phyloP scores from a whole-genome alignment of 768 basidiomycete species.

The Daedalea quercina region DNA sequence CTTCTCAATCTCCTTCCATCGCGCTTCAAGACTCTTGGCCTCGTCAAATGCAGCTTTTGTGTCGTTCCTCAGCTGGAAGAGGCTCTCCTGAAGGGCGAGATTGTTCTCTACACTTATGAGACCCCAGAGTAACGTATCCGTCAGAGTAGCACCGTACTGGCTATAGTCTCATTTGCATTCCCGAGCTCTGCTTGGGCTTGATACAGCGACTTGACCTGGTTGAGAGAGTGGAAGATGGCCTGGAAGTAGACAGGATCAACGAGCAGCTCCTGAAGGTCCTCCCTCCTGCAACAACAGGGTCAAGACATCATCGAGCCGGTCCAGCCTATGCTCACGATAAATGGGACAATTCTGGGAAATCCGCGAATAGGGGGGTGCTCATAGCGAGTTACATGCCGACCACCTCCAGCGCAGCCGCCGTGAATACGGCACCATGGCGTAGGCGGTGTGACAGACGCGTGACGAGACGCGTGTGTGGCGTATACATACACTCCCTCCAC shows the following conservation, averaged over 20 bases:
- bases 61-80: slow-evolving; percentile 72
- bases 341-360: slow-evolving; percentile 69
- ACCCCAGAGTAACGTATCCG: background rate
- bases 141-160: slow-evolving; percentile 48
- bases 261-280: slow-evolving; percentile 87
- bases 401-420: no score
- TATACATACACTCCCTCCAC: background rate
- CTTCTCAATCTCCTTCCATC: slow-evolving; percentile 84
- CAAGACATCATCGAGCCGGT: background rate
- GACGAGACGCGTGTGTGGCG: background rate
- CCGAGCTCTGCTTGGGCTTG: slow-evolving; percentile 73
- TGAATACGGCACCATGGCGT: background rate
- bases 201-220: slow-evolving; percentile 68
- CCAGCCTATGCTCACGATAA: slow-evolving; percentile 46
- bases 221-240: slow-evolving; percentile 76
- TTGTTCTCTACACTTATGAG: slow-evolving; percentile 51
- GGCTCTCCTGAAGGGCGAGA: slow-evolving; percentile 62
- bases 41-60: slow-evolving; percentile 87
- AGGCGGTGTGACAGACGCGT: background rate
- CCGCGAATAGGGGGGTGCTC: slow-evolving; percentile 28
- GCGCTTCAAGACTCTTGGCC: slow-evolving; percentile 70
- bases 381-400: background rate
- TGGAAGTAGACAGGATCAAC: slow-evolving; percentile 81
- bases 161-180: slow-evolving; percentile 79
- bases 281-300: slow-evolving; percentile 44